Evolutionary conservation across 495 filamentous ascomycete genomes (phyloP).

Genomic region (Penicillium dipodomyicola): DNA sequence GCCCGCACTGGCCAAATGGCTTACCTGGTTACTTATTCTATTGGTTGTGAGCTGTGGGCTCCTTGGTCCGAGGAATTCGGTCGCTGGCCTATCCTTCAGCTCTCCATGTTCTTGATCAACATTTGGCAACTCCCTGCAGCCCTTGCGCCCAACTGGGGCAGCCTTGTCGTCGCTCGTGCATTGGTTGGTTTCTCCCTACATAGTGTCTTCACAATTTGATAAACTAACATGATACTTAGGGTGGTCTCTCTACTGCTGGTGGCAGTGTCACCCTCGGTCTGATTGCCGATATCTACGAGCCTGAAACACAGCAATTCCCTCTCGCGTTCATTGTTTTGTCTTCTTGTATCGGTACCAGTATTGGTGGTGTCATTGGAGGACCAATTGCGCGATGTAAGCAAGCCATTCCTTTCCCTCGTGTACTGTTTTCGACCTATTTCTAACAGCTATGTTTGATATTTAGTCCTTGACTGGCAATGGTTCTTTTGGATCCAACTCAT

Average conservation of each 20-base stretch:
- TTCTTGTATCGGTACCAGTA: slow-evolving; percentile 67
- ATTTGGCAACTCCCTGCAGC: slow-evolving; percentile 69
- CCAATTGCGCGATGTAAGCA: slow-evolving; percentile 58
- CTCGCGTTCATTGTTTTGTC: slow-evolving; percentile 73
- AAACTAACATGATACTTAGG: slow-evolving; percentile 18
- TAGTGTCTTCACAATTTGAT: background rate
- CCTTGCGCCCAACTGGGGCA: slow-evolving; percentile 65
- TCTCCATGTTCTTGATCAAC: slow-evolving; percentile 67
- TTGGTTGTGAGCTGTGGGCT: slow-evolving; percentile 79
- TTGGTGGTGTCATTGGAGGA: slow-evolving; percentile 77
- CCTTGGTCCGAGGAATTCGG: slow-evolving; percentile 78
- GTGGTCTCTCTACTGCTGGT: slow-evolving; percentile 60
- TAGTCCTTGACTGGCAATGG: slow-evolving; percentile 64
- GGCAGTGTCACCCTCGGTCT: slow-evolving; percentile 78
- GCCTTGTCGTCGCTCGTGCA: slow-evolving; percentile 60
- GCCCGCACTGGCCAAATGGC: slow-evolving; percentile 64
- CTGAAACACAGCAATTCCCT: slow-evolving; percentile 60
- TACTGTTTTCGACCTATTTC: background rate
- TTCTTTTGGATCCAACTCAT: slow-evolving; percentile 79
- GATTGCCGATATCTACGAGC: slow-evolving; percentile 73
- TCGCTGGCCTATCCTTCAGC: slow-evolving; percentile 67
- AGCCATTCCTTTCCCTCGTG: background rate
- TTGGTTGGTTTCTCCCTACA: slow-evolving; percentile 39
- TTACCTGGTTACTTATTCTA: slow-evolving; percentile 70
- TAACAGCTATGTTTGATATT: background rate